Percentiles rank a stretch among this genome's conserved stretches.
Evolutionary conservation across 495 filamentous ascomycete genomes (phyloP).

Genomic region (Bacidia gigantensis): DNA sequence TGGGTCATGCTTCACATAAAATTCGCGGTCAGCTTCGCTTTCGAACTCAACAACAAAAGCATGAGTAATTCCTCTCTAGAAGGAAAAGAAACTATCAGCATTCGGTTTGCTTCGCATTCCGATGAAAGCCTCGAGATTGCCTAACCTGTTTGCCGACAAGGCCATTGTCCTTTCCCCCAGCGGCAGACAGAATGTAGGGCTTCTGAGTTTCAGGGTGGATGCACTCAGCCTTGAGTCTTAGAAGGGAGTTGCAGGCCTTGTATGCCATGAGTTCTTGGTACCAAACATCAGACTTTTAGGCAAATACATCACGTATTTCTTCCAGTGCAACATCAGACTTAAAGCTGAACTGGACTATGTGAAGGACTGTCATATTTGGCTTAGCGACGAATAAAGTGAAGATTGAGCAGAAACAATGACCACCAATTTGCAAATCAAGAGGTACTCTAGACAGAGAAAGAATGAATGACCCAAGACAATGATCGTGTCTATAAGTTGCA

Average conservation of each 20-base stretch:
- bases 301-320: background rate
- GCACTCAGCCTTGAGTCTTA: conserved; percentile 24
- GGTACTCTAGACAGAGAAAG: too few relatives aligned
- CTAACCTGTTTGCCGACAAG: conserved; percentile 44
- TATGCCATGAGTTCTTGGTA: background rate
- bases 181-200: conserved; percentile 42
- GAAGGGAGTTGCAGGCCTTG: conserved; percentile 29
- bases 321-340: background rate
- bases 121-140: too few relatives aligned
- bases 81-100: background rate
- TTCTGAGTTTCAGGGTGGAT: conserved; percentile 28
- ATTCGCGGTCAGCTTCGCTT: conserved; percentile 40
- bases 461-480: too few relatives aligned
- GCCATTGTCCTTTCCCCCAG: conserved; percentile 46
- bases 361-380: background rate
- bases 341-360: background rate
- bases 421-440: too few relatives aligned
- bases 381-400: background rate
- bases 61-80: conserved; percentile 42
- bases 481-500: too few relatives aligned
- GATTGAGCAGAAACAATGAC: too few relatives aligned
- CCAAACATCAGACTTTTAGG: background rate
- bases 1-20: conserved; percentile 38
- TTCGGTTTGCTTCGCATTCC: too few relatives aligned
- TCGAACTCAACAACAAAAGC: conserved; percentile 51